Conservation (phyloP, 257 asterid genomes). For the Solanum sejunctum region DNA sequence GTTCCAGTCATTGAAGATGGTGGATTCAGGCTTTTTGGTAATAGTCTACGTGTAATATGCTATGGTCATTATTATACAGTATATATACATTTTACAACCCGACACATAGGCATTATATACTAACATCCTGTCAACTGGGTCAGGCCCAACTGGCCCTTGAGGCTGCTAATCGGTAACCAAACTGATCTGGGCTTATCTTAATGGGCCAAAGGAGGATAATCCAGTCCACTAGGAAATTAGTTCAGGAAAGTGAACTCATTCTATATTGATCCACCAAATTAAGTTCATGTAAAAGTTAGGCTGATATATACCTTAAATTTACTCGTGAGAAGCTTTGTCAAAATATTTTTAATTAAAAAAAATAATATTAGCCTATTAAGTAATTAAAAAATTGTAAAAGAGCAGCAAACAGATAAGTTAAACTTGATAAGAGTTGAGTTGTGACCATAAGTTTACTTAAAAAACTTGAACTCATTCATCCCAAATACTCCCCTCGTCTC, state of each 20-base stretch:
- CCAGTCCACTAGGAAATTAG: background rate
- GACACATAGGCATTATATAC: too few species aligned
- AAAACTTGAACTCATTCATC: background rate
- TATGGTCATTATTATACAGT: background rate
- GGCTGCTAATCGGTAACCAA: background rate
- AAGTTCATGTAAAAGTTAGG: background rate
- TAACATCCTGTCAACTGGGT: background rate
- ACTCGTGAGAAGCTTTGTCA: background rate
- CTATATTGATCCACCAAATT: background rate
- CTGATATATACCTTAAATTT: background rate
- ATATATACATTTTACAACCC: too few species aligned
- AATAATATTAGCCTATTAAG: background rate
- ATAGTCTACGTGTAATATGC: background rate
- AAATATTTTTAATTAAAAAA: background rate
- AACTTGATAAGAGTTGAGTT: background rate
- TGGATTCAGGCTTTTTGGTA: slow-evolving; percentile 79
- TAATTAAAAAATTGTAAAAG: too few species aligned
- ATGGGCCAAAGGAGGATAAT: background rate
- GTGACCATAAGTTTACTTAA: background rate
- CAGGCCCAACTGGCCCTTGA: background rate
- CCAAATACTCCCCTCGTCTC: background rate
- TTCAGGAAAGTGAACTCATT: background rate
- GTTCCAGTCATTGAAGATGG: slow-evolving; percentile 80
- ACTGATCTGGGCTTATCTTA: background rate
- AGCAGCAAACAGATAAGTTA: background rate